A percentile compares a stretch with the other conserved stretches of the same genome.
Conservation (phyloP, 1,139 yeast species). For the Protomyces gravidus region DNA sequence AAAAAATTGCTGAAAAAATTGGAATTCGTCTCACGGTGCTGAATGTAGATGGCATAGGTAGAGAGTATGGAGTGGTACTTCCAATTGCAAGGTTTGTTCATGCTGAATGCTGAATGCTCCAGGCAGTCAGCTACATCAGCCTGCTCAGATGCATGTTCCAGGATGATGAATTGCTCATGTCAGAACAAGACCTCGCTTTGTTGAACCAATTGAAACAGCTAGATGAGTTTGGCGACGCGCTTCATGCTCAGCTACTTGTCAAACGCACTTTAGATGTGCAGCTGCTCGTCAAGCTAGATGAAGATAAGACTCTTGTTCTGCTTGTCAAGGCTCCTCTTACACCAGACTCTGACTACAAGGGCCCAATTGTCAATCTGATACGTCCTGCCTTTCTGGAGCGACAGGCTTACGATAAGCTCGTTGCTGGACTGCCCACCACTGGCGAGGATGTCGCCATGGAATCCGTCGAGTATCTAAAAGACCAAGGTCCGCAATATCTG, state of each 20-base stretch:
- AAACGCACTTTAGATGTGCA: neutral
- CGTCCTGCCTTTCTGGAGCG: constrained; percentile 10
- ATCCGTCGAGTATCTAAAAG: constrained; percentile 4
- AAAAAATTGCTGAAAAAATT: neutral
- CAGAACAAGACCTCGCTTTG: neutral
- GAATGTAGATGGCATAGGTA: neutral
- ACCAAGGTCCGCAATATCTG: neutral
- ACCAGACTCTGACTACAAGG: neutral
- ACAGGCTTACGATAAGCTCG: neutral
- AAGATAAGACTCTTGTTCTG: neutral
- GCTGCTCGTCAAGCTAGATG: neutral
- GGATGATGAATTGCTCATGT: neutral
- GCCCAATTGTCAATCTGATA: neutral
- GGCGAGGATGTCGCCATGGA: neutral
- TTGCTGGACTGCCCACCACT: neutral
- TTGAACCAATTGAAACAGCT: neutral
- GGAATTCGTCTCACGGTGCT: neutral
- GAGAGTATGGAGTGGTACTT: neutral
- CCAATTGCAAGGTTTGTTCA: too few relatives aligned
- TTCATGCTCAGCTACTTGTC: neutral
- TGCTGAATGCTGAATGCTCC: neutral
- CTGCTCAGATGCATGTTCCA: constrained; percentile 1
- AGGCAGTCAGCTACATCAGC: neutral
- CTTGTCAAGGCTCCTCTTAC: neutral
- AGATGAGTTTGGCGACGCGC: neutral